Evolutionary conservation across 2,329 filamentous ascomycete genomes (phyloP).

Genomic region (Phialemonium atrogriseum): DNA sequence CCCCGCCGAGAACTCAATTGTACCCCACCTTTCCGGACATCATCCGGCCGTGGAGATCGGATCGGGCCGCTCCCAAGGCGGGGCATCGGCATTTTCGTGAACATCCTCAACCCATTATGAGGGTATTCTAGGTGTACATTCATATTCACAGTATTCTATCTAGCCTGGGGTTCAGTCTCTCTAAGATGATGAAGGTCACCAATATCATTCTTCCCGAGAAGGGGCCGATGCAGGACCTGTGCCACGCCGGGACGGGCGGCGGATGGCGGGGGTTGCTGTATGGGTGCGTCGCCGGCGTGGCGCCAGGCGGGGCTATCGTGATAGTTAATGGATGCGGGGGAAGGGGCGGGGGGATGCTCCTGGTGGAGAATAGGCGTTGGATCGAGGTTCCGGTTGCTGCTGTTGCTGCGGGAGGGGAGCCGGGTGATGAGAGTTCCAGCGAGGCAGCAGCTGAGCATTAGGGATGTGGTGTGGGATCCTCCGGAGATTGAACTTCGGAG

Average conservation of each 20-base stretch:
- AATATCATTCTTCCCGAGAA: too few relatives aligned
- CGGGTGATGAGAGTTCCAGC: conserved; percentile 14
- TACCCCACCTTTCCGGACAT: too few relatives aligned
- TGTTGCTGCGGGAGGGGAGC: conserved; percentile 5
- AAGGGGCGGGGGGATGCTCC: conserved; percentile 15
- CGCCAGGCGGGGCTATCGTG: conserved; percentile 26
- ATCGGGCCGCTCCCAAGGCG: too few relatives aligned
- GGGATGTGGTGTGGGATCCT: conserved; percentile 30
- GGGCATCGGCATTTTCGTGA: conserved; percentile 17
- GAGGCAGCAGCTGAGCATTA: conserved; percentile 20
- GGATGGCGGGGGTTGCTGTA: conserved; percentile 52
- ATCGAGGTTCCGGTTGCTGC: conserved; percentile 13
- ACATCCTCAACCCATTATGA: background rate
- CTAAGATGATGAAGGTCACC: too few relatives aligned
- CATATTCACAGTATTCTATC: conserved; percentile 41
- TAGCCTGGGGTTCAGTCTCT: conserved; percentile 58
- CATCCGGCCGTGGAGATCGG: too few relatives aligned
- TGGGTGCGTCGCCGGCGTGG: conserved; percentile 23
- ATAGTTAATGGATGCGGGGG: conserved; percentile 7
- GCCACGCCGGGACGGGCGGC: conserved; percentile 55
- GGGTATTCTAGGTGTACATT: background rate
- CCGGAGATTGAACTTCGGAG: conserved; percentile 16
- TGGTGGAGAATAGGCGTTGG: conserved; percentile 16
- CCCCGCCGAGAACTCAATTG: too few relatives aligned
- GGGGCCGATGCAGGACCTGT: conserved; percentile 56